Evolutionary conservation across 495 filamentous ascomycete species (phyloP), one percentile per base, ranked within the genome.

Genomic region (Lichina pygmaea): DNA sequence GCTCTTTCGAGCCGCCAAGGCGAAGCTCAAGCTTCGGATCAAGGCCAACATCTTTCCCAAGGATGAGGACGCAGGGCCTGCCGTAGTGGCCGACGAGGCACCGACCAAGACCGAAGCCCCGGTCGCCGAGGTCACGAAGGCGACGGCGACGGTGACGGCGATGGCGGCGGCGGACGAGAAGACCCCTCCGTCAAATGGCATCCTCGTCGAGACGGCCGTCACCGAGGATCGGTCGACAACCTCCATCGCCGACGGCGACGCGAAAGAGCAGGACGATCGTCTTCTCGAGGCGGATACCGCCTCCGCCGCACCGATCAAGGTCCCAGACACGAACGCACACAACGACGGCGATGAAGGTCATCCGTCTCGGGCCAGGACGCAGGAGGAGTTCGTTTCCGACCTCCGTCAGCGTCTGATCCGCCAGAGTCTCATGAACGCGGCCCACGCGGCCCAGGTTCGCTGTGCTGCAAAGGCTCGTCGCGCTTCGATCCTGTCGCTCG

Each of bases 11-110:
- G 89, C 89, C 55, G 89, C 91, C 49, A 99, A 94, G 62, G 89
- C 89, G 13, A 99, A 99, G 70, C 74, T 85, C 46, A 99, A 94
- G 76, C 75, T 99, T 49, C 82, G 86, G 55, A 72, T 99, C 43
- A 78, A 75, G 51, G 82, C 78, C 42, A 85, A 72, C 13, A 57
- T 39, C 36, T 38, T 47, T 30, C 12, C 37, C 17, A 37, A 6
- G 12, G 44, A 45, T 37, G 33, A 10, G 31, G 32, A 15, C 31
- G 32, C 6, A 8, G 44, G 30, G 10, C 4, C 24, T 24, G 24
- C 1, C 24, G 2, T 15, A 15, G 10, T 15, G 11, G 36, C 13
- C 36, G 36, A 39, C 13, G 36, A 39, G 36, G 36, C 36, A 11
- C 36, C 5, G 36, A 15, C 13, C 36, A 15, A 2, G 11, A 5